These are phyloP conservation scores for Hypoxylon fragiforme DNA, from an alignment of 495 filamentous ascomycete genomes.

Conservation along the genomic window DNA sequence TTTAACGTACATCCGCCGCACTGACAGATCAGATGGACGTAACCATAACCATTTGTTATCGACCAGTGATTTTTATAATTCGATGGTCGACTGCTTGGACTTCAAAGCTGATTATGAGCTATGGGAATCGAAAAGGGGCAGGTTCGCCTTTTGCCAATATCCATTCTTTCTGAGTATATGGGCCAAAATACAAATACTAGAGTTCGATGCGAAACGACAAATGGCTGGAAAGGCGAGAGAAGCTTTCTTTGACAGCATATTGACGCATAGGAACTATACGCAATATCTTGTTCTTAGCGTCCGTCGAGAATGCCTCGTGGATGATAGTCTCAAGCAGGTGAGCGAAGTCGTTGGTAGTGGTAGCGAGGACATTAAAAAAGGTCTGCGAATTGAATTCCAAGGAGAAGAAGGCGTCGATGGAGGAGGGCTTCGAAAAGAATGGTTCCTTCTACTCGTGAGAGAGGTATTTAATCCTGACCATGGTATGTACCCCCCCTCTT, in stretches of 20 bases:
- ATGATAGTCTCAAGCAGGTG: constrained; percentile 84
- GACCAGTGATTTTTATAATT: constrained; percentile 86
- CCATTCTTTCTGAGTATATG: constrained; percentile 93
- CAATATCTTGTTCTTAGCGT: constrained; percentile 82
- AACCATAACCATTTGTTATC: constrained; percentile 67
- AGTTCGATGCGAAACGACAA: constrained; percentile 86
- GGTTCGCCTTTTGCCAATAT: constrained; percentile 92
- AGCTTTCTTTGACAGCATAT: constrained; percentile 88
- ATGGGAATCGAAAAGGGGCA: constrained; percentile 77
- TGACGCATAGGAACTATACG: constrained; percentile 70
- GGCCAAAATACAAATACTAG: constrained; percentile 90
- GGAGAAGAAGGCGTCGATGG: constrained; percentile 94
- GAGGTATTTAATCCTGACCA: constrained; percentile 92
- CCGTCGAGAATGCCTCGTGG: constrained; percentile 84
- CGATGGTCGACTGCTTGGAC: constrained; percentile 81
- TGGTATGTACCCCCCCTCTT: constrained; percentile 62
- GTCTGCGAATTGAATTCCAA: constrained; percentile 80
- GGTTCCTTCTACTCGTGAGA: constrained; percentile 88
- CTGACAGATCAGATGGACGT: constrained; percentile 27
- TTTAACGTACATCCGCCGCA: constrained; percentile 43
- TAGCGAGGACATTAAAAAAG: constrained; percentile 91
- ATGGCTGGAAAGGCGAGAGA: constrained; percentile 90
- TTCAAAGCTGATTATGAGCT: constrained; percentile 85
- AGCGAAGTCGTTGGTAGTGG: constrained; percentile 85
- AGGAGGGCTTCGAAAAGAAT: constrained; percentile 90